phyloP scores from a whole-genome alignment of 345 rosid species.

The Acer saccharum region DNA sequence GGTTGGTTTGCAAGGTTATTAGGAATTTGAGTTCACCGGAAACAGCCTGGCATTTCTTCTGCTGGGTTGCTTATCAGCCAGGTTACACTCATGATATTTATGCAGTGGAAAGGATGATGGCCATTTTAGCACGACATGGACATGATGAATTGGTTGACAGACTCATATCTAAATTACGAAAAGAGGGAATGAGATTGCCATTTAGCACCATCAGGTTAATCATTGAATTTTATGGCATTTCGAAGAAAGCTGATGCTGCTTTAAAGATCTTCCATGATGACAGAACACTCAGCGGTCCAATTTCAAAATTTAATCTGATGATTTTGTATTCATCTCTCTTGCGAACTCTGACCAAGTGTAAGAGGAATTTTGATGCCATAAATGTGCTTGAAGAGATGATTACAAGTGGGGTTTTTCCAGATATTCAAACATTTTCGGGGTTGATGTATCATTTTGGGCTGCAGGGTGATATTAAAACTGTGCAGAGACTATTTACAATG shows the following conservation, averaged over 20 bases:
- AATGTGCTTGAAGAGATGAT: constrained; percentile 79
- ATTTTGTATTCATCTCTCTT: constrained; percentile 76
- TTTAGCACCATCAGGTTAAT: constrained; percentile 75
- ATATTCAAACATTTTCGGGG: constrained; percentile 86
- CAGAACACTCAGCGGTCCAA: constrained; percentile 53
- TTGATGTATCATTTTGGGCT: constrained; percentile 76
- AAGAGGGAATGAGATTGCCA: constrained; percentile 70
- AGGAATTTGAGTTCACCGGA: constrained; percentile 68
- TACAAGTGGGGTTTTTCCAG: constrained; percentile 53
- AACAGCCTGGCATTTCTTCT: constrained; percentile 87
- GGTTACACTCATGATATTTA: constrained; percentile 79
- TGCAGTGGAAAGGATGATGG: constrained; percentile 76
- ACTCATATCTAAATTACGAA: constrained; percentile 61
- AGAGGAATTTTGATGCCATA: constrained; percentile 62
- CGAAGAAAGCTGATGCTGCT: constrained; percentile 87
- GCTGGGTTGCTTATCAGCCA: constrained; percentile 89
- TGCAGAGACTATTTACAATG: constrained; percentile 66
- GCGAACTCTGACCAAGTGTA: constrained; percentile 77
- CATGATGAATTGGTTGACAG: constrained; percentile 67
- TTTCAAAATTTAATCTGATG: constrained; percentile 62
- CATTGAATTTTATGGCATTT: constrained; percentile 81
- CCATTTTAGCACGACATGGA: constrained; percentile 72
- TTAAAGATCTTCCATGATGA: constrained; percentile 66
- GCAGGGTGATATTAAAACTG: constrained; percentile 74
- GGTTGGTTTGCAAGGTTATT: constrained; percentile 82